These are phyloP conservation scores for Diaporthe capsici DNA, from an alignment of 2,329 filamentous ascomycete species.

Conservation along the genomic window DNA sequence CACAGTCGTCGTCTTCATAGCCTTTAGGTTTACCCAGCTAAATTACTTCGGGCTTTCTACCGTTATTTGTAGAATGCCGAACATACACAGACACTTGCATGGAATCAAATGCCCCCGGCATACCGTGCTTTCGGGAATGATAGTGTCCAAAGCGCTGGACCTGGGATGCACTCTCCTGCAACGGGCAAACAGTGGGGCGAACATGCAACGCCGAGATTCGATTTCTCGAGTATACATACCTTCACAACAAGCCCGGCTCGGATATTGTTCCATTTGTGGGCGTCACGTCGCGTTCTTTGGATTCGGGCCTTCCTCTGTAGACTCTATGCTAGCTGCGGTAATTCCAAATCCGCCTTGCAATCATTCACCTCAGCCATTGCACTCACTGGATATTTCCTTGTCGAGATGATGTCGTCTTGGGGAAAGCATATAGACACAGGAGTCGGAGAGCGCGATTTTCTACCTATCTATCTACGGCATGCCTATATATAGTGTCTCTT, in stretches of 20 bases:
- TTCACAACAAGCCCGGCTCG: not conserved
- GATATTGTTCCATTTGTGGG: not conserved
- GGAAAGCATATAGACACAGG: not conserved
- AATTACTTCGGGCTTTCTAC: not conserved
- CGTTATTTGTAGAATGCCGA: not conserved
- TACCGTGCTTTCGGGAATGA: not conserved
- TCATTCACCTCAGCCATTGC: not conserved
- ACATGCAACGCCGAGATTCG: conserved; percentile 19
- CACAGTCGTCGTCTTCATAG: not conserved
- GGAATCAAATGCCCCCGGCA: not conserved
- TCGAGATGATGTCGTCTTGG: not conserved
- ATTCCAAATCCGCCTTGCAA: not conserved
- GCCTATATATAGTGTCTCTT: not conserved
- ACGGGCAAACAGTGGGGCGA: not conserved
- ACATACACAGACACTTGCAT: not conserved
- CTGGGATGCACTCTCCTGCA: not conserved
- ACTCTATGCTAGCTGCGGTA: not conserved
- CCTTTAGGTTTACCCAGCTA: too few species aligned
- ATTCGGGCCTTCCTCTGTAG: not conserved
- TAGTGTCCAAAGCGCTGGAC: not conserved
- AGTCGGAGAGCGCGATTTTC: not conserved
- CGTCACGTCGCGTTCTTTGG: not conserved
- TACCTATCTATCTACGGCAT: not conserved
- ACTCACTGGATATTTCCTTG: not conserved
- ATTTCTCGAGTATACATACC: not conserved